phyloP scores from a whole-genome alignment of 768 basidiomycete species.

The Artomyces pyxidatus region DNA sequence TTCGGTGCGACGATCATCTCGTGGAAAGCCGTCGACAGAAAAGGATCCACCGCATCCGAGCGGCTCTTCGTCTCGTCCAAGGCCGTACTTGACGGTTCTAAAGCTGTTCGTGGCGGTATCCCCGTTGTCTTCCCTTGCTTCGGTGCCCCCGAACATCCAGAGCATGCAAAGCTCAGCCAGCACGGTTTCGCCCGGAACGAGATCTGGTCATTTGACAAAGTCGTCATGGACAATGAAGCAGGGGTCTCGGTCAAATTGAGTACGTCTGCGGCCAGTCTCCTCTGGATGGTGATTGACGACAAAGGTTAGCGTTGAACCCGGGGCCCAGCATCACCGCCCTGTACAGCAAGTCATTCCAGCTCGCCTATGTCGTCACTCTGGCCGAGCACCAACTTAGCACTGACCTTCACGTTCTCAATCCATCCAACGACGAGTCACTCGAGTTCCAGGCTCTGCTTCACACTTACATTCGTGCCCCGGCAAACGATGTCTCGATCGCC shows the following conservation, averaged over 20 bases:
- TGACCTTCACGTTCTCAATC: slow-evolving; percentile 73
- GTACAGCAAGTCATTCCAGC: slow-evolving; percentile 60
- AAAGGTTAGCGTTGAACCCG: slow-evolving; percentile 51
- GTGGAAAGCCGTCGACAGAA: slow-evolving; percentile 55
- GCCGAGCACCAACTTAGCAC: slow-evolving; percentile 66
- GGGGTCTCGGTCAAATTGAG: slow-evolving; percentile 74
- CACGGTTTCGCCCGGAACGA: slow-evolving; percentile 89
- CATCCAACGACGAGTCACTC: slow-evolving; percentile 37
- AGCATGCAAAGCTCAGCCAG: slow-evolving; percentile 63
- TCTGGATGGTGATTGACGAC: background rate
- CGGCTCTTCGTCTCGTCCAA: slow-evolving; percentile 78
- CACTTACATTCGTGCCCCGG: slow-evolving; percentile 72
- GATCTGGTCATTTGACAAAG: slow-evolving; percentile 59
- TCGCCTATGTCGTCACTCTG: slow-evolving; percentile 79
- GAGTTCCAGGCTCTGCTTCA: slow-evolving; percentile 93
- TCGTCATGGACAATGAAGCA: slow-evolving; percentile 58
- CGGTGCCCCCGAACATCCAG: slow-evolving; percentile 70
- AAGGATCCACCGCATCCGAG: slow-evolving; percentile 38
- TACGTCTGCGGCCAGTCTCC: slow-evolving; percentile 31
- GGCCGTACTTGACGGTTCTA: slow-evolving; percentile 71
- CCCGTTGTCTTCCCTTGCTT: slow-evolving; percentile 81
- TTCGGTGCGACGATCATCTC: slow-evolving; percentile 87
- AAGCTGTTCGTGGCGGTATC: slow-evolving; percentile 57
- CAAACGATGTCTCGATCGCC: slow-evolving; percentile 48
- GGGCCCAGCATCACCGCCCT: slow-evolving; percentile 45